These are phyloP conservation scores for Paspalum vaginatum DNA, from an alignment of 176 grass and related monocot genomes.

Conservation along the genomic window DNA sequence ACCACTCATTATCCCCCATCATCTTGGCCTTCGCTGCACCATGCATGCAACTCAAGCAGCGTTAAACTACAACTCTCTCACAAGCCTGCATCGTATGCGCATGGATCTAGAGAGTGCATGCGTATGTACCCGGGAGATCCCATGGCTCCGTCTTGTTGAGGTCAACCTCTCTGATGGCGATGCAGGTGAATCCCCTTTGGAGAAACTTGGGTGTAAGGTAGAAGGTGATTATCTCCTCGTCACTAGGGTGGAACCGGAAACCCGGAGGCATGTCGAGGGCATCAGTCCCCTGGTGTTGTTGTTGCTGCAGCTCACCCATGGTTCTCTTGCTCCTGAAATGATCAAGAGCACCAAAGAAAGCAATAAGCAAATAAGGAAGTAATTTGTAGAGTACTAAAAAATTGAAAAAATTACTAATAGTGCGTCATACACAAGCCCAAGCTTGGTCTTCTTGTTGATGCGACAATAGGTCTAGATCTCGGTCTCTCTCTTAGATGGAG, in stretches of 20 bases:
- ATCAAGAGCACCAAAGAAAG: not conserved
- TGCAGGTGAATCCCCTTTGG: slow-evolving; percentile 30
- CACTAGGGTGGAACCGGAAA: slow-evolving; percentile 66
- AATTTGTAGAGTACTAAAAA: not conserved
- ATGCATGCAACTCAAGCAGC: not conserved
- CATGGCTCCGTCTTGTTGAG: slow-evolving; percentile 77
- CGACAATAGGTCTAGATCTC: not conserved
- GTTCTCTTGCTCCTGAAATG: not conserved
- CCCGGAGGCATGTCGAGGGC: slow-evolving; percentile 53
- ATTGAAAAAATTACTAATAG: not conserved
- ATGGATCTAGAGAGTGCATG: not conserved
- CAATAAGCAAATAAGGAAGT: not conserved
- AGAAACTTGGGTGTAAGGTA: slow-evolving; percentile 60
- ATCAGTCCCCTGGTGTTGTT: not conserved
- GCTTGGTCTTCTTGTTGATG: not conserved
- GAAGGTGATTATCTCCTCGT: slow-evolving; percentile 69
- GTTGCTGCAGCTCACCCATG: slow-evolving; percentile 44
- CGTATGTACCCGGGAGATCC: slow-evolving; percentile 56
- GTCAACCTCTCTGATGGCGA: slow-evolving; percentile 57
- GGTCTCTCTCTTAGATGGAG: not conserved
- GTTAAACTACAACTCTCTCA: not conserved
- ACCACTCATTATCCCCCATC: slow-evolving; percentile 56
- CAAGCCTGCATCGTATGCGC: not conserved
- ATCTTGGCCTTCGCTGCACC: slow-evolving; percentile 50
- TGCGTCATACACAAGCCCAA: no score